phyloP scores from a whole-genome alignment of 805 yeast genomes.

The Metschnikowia anglica region DNA sequence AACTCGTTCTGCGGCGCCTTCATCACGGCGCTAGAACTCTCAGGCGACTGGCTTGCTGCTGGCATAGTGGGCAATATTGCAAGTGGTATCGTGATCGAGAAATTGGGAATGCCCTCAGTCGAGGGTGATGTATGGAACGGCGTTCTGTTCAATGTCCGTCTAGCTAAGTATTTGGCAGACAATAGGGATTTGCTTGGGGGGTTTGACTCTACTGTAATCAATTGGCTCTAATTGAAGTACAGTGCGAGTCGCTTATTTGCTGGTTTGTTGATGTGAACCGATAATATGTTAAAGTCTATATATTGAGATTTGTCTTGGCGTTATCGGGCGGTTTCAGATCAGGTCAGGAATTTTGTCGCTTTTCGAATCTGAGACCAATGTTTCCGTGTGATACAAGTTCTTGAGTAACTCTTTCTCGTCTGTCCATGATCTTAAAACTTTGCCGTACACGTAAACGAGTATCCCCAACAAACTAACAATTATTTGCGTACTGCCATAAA shows the following conservation, averaged over 20 bases:
- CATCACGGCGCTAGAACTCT: slow-evolving; percentile 54
- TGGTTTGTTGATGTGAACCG: too few species aligned
- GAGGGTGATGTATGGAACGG: slow-evolving; percentile 62
- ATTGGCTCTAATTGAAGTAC: slow-evolving; percentile 4
- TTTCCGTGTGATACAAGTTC: slow-evolving; percentile 27
- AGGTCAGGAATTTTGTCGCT: not conserved
- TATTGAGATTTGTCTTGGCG: too few species aligned
- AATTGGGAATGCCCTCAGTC: slow-evolving; percentile 65
- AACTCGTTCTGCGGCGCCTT: slow-evolving; percentile 45
- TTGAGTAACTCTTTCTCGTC: slow-evolving; percentile 46
- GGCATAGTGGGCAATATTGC: slow-evolving; percentile 71
- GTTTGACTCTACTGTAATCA: slow-evolving; percentile 5
- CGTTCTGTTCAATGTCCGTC: slow-evolving; percentile 40
- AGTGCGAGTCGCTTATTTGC: too few species aligned
- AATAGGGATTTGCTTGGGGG: slow-evolving; percentile 11
- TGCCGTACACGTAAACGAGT: slow-evolving; percentile 56
- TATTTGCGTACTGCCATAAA: slow-evolving; percentile 53
- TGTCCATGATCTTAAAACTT: slow-evolving; percentile 49
- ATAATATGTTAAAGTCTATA: too few species aligned
- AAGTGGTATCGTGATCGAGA: slow-evolving; percentile 81
- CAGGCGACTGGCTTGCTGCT: slow-evolving; percentile 51
- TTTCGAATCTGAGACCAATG: slow-evolving; percentile 1
- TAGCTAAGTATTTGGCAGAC: slow-evolving; percentile 37
- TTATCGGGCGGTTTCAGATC: too few species aligned
- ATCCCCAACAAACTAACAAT: slow-evolving; percentile 48